Evolutionary conservation across 495 filamentous ascomycete species (phyloP).

Genomic region (Sordaria brevicollis): DNA sequence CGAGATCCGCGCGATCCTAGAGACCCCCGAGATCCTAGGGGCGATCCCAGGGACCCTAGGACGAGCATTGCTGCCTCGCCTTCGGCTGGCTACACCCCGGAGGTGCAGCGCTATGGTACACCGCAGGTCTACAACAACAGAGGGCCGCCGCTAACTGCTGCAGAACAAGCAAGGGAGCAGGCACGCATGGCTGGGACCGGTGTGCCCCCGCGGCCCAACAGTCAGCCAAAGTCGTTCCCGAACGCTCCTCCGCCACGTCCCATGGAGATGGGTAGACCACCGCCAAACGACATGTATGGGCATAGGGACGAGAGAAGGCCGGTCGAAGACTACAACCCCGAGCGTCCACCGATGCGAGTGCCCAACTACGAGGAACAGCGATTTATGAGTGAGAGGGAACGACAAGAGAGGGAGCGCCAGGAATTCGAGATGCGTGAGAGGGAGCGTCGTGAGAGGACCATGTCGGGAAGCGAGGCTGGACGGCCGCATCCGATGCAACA

Average conservation of each 20-base stretch:
- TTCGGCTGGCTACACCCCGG: constrained; percentile 38
- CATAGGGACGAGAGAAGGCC: constrained; percentile 29
- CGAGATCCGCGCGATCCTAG: not conserved
- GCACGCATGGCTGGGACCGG: constrained; percentile 26
- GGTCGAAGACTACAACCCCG: constrained; percentile 35
- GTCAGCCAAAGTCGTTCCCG: constrained; percentile 40
- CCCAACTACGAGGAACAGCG: constrained; percentile 26
- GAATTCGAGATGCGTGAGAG: constrained; percentile 2
- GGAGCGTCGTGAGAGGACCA: constrained; percentile 30
- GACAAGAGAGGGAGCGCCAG: constrained; percentile 26
- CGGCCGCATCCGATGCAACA: constrained; percentile 18
- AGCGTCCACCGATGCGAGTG: constrained; percentile 31
- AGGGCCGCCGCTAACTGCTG: constrained; percentile 27
- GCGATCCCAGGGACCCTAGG: constrained; percentile 24
- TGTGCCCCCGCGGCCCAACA: constrained; percentile 38
- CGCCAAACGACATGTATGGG: constrained; percentile 30
- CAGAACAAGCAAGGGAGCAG: constrained; percentile 32
- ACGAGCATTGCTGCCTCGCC: constrained; percentile 37
- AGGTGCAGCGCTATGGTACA: constrained; percentile 43
- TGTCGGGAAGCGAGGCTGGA: constrained; percentile 20
- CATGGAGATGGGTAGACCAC: constrained; percentile 28
- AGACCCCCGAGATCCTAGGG: not conserved
- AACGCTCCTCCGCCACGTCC: constrained; percentile 27
- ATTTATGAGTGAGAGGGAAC: constrained; percentile 26
- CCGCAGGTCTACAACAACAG: constrained; percentile 38